Percentiles rank a stretch among this genome's conserved stretches.
Evolutionary conservation across 2,329 filamentous ascomycete genomes (phyloP).

Genomic region (Penicillium concentricum): DNA sequence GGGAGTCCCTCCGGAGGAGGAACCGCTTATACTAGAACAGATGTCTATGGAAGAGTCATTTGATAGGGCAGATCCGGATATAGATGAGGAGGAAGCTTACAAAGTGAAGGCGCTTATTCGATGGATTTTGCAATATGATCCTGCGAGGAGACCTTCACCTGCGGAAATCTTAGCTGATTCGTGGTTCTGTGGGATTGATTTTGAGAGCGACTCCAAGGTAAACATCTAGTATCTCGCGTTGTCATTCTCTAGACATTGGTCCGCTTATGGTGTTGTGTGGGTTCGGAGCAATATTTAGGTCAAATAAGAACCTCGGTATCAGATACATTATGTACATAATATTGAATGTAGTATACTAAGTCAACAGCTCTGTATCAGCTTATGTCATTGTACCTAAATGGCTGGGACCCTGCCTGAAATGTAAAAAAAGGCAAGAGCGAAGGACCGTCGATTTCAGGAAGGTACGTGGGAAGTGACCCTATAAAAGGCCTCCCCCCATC

Average conservation of each 20-base stretch:
- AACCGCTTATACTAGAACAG: conserved; percentile 25
- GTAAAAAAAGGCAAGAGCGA: background rate
- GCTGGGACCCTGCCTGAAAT: background rate
- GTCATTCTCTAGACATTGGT: no score
- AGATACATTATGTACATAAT: no score
- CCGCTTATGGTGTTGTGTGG: background rate
- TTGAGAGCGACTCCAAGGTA: conserved; percentile 8
- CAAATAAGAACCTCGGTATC: no score
- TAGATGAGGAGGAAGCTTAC: conserved; percentile 26
- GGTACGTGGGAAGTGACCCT: background rate
- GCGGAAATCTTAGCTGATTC: conserved; percentile 28
- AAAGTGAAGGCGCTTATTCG: conserved; percentile 27
- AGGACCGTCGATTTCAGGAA: background rate
- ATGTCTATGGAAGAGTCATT: conserved; percentile 26
- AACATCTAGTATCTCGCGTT: conserved; percentile 1
- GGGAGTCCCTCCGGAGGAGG: conserved; percentile 18
- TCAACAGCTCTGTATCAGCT: no score
- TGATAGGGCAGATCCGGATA: conserved; percentile 21
- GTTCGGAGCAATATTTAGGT: no score
- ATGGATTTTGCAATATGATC: conserved; percentile 32
- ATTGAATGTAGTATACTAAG: no score
- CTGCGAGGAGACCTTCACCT: conserved; percentile 28
- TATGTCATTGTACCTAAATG: no score
- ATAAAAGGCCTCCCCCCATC: background rate
- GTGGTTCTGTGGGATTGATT: conserved; percentile 27